Conservation (phyloP, 23 red algal genomes). For the Cyanidium caldarium region DNA sequence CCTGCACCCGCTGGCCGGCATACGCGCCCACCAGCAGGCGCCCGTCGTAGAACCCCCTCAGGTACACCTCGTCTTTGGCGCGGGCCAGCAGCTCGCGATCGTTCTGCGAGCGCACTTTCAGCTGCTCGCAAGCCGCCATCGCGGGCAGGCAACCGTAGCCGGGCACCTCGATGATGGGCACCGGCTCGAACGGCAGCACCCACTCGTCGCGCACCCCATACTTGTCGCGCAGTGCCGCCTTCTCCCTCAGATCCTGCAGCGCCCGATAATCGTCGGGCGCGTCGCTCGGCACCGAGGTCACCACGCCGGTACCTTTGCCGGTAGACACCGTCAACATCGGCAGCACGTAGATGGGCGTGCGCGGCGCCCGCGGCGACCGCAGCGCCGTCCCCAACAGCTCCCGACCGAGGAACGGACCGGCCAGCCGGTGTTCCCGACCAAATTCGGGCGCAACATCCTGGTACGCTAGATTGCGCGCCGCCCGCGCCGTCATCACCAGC, state of each 20-base stretch:
- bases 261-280: constrained; percentile 92
- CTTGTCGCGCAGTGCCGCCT: constrained; percentile 66
- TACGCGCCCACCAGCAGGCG: constrained; percentile 43
- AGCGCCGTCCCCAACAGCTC: constrained; percentile 71
- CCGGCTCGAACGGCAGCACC: constrained; percentile 72
- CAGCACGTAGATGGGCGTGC: constrained; percentile 56
- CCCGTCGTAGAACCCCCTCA: constrained; percentile 89
- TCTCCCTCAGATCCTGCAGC: constrained; percentile 93
- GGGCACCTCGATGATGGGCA: constrained; percentile 82
- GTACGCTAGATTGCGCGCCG: constrained; percentile 81
- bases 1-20: constrained; percentile 48
- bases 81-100: constrained; percentile 66
- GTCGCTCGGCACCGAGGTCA: constrained; percentile 91
- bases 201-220: constrained; percentile 72
- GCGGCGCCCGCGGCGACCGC: constrained; percentile 34
- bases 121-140: constrained; percentile 56
- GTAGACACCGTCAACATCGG: constrained; percentile 78
- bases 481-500: constrained; percentile 47
- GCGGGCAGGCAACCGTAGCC: constrained; percentile 75
- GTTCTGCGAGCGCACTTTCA: constrained; percentile 81
- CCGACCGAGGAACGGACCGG: constrained; percentile 34
- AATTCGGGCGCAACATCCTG: constrained; percentile 37
- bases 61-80: constrained; percentile 95
- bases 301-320: constrained; percentile 85
- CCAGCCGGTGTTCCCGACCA: constrained; percentile 16